phyloP scores from a whole-genome alignment of 1,284 basidiomycete genomes.

The Ceratobasidium papillatum region DNA sequence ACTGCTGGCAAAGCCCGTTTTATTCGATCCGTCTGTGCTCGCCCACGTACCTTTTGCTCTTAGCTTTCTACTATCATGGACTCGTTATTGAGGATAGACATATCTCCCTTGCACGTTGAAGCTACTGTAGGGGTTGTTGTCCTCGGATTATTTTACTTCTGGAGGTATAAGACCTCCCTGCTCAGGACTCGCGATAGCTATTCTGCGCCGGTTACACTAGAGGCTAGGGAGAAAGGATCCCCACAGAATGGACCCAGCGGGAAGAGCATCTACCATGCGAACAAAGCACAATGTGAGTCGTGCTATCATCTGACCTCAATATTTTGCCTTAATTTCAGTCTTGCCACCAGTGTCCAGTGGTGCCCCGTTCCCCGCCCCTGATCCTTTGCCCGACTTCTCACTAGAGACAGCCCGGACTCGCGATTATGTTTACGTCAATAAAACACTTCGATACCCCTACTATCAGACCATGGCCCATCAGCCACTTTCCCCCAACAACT shows the following conservation, averaged over 20 bases:
- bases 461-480: constrained; percentile 56
- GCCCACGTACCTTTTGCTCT: background rate
- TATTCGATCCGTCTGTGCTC: background rate
- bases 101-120: background rate
- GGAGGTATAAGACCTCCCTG: background rate
- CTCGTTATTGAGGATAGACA: background rate
- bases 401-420: constrained; percentile 50
- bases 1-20: background rate
- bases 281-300: constrained; percentile 21
- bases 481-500: constrained; percentile 56
- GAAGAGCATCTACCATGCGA: constrained; percentile 41
- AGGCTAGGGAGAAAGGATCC: background rate
- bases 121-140: constrained; percentile 1
- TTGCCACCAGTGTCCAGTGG: background rate
- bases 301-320: background rate
- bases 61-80: background rate
- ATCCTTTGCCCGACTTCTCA: constrained; percentile 50
- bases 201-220: background rate
- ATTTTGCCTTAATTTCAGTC: background rate
- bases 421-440: constrained; percentile 55
- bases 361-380: constrained; percentile 48
- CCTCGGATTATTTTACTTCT: background rate
- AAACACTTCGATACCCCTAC: constrained; percentile 53
- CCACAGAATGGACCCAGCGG: background rate
- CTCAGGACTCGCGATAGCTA: background rate